Base-by-base conservation (phyloP, 2,329 filamentous ascomycete species). In the Aaosphaeria arxii region DNA sequence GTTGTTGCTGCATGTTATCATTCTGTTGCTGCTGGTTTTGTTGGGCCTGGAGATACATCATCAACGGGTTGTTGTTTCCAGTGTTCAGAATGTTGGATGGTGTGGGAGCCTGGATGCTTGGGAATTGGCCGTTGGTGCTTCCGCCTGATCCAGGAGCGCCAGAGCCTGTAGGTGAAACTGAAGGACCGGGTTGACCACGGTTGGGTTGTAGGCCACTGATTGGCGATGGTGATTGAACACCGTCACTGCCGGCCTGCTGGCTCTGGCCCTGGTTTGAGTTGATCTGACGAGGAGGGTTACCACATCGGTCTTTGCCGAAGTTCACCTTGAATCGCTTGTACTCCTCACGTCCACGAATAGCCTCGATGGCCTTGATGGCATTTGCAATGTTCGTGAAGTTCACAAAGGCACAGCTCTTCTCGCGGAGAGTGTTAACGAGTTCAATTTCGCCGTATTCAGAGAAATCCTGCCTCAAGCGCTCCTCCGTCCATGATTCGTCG, bases 341-440 rank as follows among this genome's bases (percentile, higher is more conserved):
- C 66, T 99, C 94, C 40, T 97, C 94, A 67, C 91, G 91, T 65
- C 91, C 88, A 49, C 94, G 85, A 56, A 99, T 85, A 24, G 91
- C 94, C 74, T 99, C 94, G 56, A 99, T 99, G 1, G 94, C 94
- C 78, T 99, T 99, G 79, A 99, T 99, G 44, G 94, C 94, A 62
- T 99, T 99, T 67, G 94, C 94, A 68, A 99, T 99, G 76, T 99
- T 99, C 67, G 94, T 99, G 71, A 99, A 99, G 77, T 99, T 99
- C 70, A 99, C 94, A 69, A 99, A 99, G 0, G 94, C 94, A 71
- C 94, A 99, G 76, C 91, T 96, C 85, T 99, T 99, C 79, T 99
- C 94, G 46, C 94, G 87, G 51, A 99, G 78, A 11, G 94, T 89
- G 74, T 99, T 99, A 54, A 99, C 91, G 55, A 99, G 78, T 75